Conservation (phyloP, 2,329 filamentous ascomycete genomes). For the Ceratocystis ficicola region DNA sequence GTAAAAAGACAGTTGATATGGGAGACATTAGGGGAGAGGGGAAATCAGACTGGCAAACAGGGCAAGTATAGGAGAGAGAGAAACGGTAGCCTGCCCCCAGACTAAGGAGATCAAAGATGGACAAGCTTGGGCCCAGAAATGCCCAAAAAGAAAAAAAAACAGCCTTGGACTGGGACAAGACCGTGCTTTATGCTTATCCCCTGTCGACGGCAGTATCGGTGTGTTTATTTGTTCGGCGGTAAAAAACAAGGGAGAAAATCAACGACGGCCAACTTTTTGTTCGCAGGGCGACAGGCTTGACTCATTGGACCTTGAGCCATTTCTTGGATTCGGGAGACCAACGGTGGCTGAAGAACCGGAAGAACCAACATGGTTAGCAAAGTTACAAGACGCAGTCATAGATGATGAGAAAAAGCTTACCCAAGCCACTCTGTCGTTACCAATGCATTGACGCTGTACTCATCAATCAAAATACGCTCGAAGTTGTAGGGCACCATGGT, state of each 20-base stretch:
- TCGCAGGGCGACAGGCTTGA: not conserved
- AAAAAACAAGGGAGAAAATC: not conserved
- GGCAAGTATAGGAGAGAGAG: not conserved
- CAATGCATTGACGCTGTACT: conserved; percentile 53
- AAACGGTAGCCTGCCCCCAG: not conserved
- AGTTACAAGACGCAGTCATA: not conserved
- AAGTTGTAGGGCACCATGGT: conserved; percentile 59
- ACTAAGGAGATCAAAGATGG: no score
- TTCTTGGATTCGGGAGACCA: conserved; percentile 48
- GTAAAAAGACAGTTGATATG: not conserved
- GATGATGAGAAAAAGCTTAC: conserved; percentile 34
- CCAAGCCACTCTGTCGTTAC: conserved; percentile 48
- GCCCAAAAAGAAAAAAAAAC: not conserved
- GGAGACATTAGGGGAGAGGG: not conserved
- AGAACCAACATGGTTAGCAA: conserved; percentile 12
- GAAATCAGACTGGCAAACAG: not conserved
- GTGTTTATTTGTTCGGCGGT: not conserved
- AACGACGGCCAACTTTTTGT: not conserved
- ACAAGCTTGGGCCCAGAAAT: not conserved
- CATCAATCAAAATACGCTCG: conserved; percentile 51
- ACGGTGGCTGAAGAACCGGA: conserved; percentile 37
- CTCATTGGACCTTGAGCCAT: conserved; percentile 40
- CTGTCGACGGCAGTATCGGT: not conserved
- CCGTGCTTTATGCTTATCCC: not conserved
- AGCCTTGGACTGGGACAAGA: not conserved